These are phyloP conservation scores for Coemansia sp. DNA, from an alignment of 192 early-diverging fungal species.

Conservation along the genomic window DNA sequence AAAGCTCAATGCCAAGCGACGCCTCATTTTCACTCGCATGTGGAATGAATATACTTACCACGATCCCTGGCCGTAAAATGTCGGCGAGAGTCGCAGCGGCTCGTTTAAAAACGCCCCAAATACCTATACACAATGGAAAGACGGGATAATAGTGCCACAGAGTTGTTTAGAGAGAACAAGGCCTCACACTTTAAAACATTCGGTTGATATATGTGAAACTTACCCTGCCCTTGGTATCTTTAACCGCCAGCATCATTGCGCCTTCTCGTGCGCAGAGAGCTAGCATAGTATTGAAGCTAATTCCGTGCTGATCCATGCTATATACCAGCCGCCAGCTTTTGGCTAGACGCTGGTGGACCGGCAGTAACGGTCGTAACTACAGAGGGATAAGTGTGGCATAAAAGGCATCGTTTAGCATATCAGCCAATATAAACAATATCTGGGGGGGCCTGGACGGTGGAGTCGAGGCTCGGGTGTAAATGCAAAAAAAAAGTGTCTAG, in stretches of 20 bases:
- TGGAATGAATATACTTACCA: constrained; percentile 57
- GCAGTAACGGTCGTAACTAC: constrained; percentile 80
- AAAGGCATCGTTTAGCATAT: background rate
- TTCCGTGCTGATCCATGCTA: constrained; percentile 93
- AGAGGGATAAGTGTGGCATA: background rate
- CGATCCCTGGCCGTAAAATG: constrained; percentile 85
- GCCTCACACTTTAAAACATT: background rate
- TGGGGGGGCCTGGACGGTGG: background rate
- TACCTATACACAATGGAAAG: constrained; percentile 53
- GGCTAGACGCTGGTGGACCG: constrained; percentile 76
- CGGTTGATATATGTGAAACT: background rate
- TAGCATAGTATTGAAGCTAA: constrained; percentile 85
- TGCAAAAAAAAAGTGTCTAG: background rate
- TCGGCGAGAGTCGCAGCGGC: constrained; percentile 62
- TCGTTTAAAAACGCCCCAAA: constrained; percentile 83
- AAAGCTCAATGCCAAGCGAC: background rate
- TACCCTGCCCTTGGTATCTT: constrained; percentile 61
- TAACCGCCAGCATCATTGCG: constrained; percentile 71
- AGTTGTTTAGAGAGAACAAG: background rate
- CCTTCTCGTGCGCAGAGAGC: constrained; percentile 66
- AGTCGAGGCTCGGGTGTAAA: constrained; percentile 1
- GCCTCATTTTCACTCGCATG: background rate
- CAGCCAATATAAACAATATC: background rate
- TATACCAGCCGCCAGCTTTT: constrained; percentile 84
- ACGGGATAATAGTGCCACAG: constrained; percentile 12